phyloP scores from a whole-genome alignment of 495 filamentous ascomycete species.

The Xylaria castorea region DNA sequence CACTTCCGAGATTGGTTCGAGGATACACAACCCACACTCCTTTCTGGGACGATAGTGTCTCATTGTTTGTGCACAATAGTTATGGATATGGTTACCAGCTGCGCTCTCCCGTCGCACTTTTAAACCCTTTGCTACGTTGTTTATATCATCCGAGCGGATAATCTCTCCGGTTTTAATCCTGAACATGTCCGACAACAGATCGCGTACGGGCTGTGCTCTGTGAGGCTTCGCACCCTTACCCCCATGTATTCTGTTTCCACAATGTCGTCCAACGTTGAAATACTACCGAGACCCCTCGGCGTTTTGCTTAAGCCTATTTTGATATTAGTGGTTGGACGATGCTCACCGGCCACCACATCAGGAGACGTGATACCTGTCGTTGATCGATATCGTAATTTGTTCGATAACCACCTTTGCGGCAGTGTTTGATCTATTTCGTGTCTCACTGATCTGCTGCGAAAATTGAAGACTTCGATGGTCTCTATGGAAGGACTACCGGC shows the following conservation, averaged over 20 bases:
- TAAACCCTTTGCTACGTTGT: background rate
- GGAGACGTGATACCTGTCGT: background rate
- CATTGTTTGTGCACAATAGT: background rate
- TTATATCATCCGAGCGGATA: background rate
- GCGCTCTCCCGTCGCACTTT: background rate
- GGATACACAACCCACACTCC: background rate
- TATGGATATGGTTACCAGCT: background rate
- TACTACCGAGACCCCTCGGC: background rate
- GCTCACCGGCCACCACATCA: background rate
- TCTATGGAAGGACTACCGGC: conserved; percentile 14
- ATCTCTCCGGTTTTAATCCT: background rate
- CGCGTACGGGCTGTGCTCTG: background rate
- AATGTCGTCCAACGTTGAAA: background rate
- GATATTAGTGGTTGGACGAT: background rate
- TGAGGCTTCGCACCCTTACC: background rate
- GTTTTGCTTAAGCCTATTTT: background rate
- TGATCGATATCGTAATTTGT: background rate
- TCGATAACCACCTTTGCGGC: background rate
- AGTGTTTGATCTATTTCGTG: background rate
- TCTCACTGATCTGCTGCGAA: background rate
- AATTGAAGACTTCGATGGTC: background rate
- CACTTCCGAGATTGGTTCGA: conserved; percentile 13
- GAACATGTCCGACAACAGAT: background rate
- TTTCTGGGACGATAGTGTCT: background rate
- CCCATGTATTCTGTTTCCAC: background rate